These are phyloP conservation scores for Rhexocercosporidium sp. DNA, from an alignment of 2,329 filamentous ascomycete species.

Conservation along the genomic window DNA sequence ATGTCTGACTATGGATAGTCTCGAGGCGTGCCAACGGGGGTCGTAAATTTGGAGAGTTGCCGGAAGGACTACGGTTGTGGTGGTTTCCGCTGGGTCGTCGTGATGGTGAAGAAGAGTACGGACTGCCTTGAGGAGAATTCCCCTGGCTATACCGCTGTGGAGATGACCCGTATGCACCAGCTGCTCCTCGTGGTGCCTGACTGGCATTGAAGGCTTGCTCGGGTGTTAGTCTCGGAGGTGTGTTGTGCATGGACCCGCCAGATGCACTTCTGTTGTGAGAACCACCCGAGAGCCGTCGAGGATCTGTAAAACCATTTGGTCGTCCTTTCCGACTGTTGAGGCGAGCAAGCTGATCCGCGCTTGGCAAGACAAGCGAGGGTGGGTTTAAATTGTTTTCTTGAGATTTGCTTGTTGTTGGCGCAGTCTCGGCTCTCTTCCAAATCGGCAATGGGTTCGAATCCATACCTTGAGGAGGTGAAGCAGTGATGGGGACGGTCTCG, in stretches of 20 bases:
- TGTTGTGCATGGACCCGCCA: conserved; percentile 22
- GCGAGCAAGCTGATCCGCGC: conserved; percentile 39
- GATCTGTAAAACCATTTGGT: conserved; percentile 36
- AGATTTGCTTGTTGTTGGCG: conserved; percentile 21
- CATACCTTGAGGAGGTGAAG: conserved; percentile 13
- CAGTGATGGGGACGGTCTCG: conserved; percentile 30
- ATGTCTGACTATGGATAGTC: conserved; percentile 54
- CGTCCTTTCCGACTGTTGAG: conserved; percentile 41
- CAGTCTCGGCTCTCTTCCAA: conserved; percentile 32
- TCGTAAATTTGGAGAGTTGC: conserved; percentile 45
- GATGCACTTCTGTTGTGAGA: conserved; percentile 24
- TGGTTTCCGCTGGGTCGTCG: conserved; percentile 27
- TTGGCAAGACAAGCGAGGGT: conserved; percentile 29
- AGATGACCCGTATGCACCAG: conserved; percentile 21
- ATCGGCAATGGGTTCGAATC: conserved; percentile 26
- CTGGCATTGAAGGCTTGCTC: conserved; percentile 23
- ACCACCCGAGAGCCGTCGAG: conserved; percentile 34
- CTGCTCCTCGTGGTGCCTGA: conserved; percentile 26
- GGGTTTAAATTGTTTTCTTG: background rate
- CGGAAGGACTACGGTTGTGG: conserved; percentile 49
- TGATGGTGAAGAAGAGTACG: conserved; percentile 27
- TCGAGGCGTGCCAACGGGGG: conserved; percentile 60
- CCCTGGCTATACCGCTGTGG: conserved; percentile 11
- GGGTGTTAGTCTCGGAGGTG: conserved; percentile 21
- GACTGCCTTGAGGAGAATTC: conserved; percentile 13